A percentile compares a stretch with the other conserved stretches of the same genome.
Conservation (phyloP, 2,329 filamentous ascomycete genomes). For the Colletotrichum sp. region DNA sequence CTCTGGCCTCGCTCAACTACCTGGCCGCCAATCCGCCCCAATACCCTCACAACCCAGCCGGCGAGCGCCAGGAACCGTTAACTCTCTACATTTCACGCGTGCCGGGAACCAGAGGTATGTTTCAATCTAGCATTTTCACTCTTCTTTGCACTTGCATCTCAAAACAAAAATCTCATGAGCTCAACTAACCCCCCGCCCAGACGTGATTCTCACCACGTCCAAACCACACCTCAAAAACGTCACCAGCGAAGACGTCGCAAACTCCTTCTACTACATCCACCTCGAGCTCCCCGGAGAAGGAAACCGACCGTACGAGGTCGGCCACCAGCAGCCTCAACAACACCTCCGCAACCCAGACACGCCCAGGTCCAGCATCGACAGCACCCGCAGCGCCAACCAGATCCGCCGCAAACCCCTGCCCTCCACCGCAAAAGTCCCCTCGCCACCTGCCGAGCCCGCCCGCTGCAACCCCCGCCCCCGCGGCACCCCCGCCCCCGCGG, state of each 20-base stretch:
- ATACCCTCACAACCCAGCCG: conserved; percentile 80
- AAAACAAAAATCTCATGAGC: conserved; percentile 17
- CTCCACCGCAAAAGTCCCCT: conserved; percentile 28
- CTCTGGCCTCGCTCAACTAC: conserved; percentile 77
- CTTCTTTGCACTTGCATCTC: background rate
- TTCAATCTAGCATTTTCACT: background rate
- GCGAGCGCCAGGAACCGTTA: conserved; percentile 71
- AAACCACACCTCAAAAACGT: conserved; percentile 91
- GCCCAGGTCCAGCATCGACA: conserved; percentile 50
- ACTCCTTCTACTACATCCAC: conserved; percentile 91
- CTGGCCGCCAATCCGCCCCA: conserved; percentile 87
- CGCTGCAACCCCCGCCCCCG: background rate
- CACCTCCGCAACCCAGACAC: conserved; percentile 30
- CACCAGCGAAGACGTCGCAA: conserved; percentile 83
- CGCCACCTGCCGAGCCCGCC: background rate
- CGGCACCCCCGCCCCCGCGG: too few species aligned
- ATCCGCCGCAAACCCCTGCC: conserved; percentile 61
- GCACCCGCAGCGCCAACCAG: conserved; percentile 41
- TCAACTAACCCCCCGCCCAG: conserved; percentile 47
- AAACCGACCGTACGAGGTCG: conserved; percentile 22
- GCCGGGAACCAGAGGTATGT: conserved; percentile 82
- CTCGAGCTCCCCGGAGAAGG: conserved; percentile 68
- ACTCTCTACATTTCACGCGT: conserved; percentile 92
- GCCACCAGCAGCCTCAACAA: conserved; percentile 24
- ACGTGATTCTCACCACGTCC: conserved; percentile 89